A percentile compares a stretch with the other conserved stretches of the same genome.
phyloP scores from a whole-genome alignment of 2,329 filamentous ascomycete genomes.

The Botrytis elliptica region DNA sequence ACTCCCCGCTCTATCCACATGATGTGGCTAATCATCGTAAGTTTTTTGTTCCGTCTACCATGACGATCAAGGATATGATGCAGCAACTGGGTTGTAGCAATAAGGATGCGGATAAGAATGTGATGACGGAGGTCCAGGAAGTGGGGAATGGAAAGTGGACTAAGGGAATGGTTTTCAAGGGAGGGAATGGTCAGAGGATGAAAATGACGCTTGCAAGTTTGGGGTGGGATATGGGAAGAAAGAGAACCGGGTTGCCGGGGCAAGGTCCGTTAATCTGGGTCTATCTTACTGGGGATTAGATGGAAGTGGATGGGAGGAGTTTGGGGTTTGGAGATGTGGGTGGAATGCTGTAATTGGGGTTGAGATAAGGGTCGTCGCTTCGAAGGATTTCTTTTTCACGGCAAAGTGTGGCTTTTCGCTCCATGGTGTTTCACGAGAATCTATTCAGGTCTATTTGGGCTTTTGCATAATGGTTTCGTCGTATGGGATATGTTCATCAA shows the following conservation, averaged over 20 bases:
- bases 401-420: neutral
- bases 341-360: neutral
- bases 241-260: constrained; percentile 43
- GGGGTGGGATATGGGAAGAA: constrained; percentile 57
- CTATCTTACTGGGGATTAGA: constrained; percentile 53
- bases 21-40: constrained; percentile 49
- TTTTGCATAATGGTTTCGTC: neutral
- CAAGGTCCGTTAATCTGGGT: constrained; percentile 58
- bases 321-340: neutral
- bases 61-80: constrained; percentile 56
- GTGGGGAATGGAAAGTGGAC: constrained; percentile 60
- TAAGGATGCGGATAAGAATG: constrained; percentile 51
- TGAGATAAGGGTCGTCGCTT: neutral
- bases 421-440: neutral
- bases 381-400: neutral
- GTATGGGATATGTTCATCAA: neutral
- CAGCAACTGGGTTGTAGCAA: constrained; percentile 58
- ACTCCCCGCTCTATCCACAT: constrained; percentile 42
- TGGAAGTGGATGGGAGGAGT: neutral
- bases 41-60: constrained; percentile 51
- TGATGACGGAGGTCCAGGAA: constrained; percentile 55
- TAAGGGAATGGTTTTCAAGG: constrained; percentile 51
- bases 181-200: constrained; percentile 50
- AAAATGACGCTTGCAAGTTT: constrained; percentile 53
- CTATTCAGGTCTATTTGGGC: neutral